Base-by-base conservation (phyloP, 768 basidiomycete species). In the Leccinellum albellum region DNA sequence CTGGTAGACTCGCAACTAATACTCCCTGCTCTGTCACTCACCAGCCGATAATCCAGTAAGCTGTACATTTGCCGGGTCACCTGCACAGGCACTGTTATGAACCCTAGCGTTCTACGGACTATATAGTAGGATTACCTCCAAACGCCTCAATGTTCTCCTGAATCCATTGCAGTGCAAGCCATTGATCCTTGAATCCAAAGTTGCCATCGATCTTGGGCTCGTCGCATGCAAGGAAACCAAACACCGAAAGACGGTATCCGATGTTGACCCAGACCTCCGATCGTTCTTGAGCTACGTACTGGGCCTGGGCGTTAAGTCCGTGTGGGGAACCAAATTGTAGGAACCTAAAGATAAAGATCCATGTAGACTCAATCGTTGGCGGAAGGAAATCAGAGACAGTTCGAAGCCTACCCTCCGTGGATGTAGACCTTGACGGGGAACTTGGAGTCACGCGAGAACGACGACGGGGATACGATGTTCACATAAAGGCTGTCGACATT, bases 121-220 rank as follows among this genome's bases (percentile, higher is more conserved):
- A 33, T 1, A 2, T 10, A 20, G 26, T 6, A 3, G 3, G 4
- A n/a, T 40, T 65, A 83, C 88, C 89, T 69, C 89, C 90, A 60
- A 91, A 91, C 0, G 74, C 72, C 37, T 69, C 69, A 21, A 91
- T 88, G 62, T 91, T 88, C 17, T 80, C 80, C 47, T 75, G 80
- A 24, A 91, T 74, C 88, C 89, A 91, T 61, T 81, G 74, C n/a
- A 91, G 65, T 1, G 84, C 89, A 20, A 88, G 64, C 89, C 89
- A 91, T 63, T 88, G 88, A 64, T 91, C 89, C 70, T 90, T 91
- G 75, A 91, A 91, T 1, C 89, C 89, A 67, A 86, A 91, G 64
- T 91, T 92, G 3, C 90, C 89, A 15, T 75, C 74, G 47, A 91
- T 66, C 42, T 72, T 66, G 13, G 87, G 87, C 56, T 80, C 69